Base-by-base conservation (phyloP, 1,139 yeast species). In the Yamadazyma siamensis region DNA sequence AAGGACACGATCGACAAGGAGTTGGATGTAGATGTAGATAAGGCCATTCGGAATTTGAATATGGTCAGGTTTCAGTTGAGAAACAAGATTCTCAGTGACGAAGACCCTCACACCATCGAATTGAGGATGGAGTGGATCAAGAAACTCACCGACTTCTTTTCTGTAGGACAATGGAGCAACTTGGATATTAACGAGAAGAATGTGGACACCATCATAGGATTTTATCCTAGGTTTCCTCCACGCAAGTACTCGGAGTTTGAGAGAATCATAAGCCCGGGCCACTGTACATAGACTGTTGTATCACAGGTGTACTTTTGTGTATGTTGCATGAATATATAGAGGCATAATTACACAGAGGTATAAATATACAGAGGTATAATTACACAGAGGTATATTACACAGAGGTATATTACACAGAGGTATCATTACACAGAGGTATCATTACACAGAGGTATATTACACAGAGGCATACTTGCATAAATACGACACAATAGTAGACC, bases 91-190 rank as follows among this genome's bases (percentile, higher is more conserved):
- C 50, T 68, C 22, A 57, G 61, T 3, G 79, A 79, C 13, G 64
- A 63, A 20, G 81, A 75, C 32, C 58, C 69, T 28, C 55, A 55
- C 2, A 70, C 76, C 14, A 77, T 81, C 27, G 78, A 77, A 31
- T 58, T 61, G 5, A 61, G 94, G 39, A 83, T 83, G 94, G 67
- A 66, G 19, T 80, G 91, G 85, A 80, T 83, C 50, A 78, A 77
- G 32, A 57, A 56, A 3, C 62, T 81, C 29, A 82, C 91, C 3
- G 94, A 83, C 51, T 58, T 59, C 29, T 77, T 72, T 54, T 52
- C 71, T 9, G 65, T 80, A 36, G 65, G 65, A 34, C 71, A 82
- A 47, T 79, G 89, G 81, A 76, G 85, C 34, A 48, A 46, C 25
- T 41, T 76, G 36, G 54, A 43, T 29, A 42, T 46, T 13, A 34